Percentiles rank a stretch among this genome's conserved stretches.
phyloP scores from a whole-genome alignment of 2,329 filamentous ascomycete genomes.

The Stachybotrys chartarum region DNA sequence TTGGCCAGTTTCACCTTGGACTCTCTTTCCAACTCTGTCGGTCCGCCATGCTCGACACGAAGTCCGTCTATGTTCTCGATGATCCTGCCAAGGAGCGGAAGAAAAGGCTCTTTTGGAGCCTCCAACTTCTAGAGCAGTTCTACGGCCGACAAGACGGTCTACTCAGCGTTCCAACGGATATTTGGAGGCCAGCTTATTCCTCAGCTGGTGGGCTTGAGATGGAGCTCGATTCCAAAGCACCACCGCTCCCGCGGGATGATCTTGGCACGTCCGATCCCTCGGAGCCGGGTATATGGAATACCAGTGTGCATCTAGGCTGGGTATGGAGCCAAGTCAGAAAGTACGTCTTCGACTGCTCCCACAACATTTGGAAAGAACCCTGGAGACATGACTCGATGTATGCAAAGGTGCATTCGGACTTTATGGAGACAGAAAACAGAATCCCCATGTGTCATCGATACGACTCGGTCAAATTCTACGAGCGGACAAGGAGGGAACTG shows the following conservation, averaged over 20 bases:
- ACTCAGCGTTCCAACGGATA: conserved; percentile 31
- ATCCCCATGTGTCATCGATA: conserved; percentile 44
- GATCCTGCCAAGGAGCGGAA: conserved; percentile 34
- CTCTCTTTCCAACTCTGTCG: conserved; percentile 43
- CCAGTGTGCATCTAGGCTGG: conserved; percentile 40
- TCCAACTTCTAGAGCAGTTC: conserved; percentile 41
- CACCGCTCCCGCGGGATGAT: conserved; percentile 35
- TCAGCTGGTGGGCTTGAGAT: conserved; percentile 12
- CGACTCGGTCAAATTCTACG: conserved; percentile 44
- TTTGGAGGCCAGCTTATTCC: conserved; percentile 28
- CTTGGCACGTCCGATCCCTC: conserved; percentile 30
- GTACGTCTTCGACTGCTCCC: conserved; percentile 41
- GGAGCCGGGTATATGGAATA: conserved; percentile 43
- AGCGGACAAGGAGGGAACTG: conserved; percentile 38
- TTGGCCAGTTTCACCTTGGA: conserved; percentile 43
- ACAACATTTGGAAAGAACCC: conserved; percentile 39
- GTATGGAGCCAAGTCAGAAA: conserved; percentile 40
- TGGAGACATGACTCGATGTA: conserved; percentile 47
- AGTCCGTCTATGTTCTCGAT: conserved; percentile 27
- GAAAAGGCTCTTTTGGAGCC: conserved; percentile 43
- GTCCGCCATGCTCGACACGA: conserved; percentile 39
- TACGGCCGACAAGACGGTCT: conserved; percentile 40
- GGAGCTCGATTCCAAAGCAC: conserved; percentile 24
- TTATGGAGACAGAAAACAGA: conserved; percentile 42
- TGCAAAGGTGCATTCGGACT: conserved; percentile 39